Percentiles rank a stretch among this genome's conserved stretches.
phyloP scores from a whole-genome alignment of 768 basidiomycete genomes.

The Pisolithus marmoratus region DNA sequence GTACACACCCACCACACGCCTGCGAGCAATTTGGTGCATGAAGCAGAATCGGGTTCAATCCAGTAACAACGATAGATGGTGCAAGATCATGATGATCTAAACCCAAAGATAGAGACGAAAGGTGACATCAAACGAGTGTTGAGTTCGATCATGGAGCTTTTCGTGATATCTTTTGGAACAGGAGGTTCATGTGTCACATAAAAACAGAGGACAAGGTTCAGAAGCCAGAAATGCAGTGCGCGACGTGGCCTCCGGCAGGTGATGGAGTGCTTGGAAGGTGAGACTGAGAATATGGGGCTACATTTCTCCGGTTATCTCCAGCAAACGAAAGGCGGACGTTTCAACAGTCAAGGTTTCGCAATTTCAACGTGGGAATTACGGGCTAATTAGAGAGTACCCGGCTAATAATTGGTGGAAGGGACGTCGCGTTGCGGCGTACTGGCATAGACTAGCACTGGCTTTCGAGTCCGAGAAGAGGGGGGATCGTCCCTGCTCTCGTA shows the following conservation, averaged over 20 bases:
- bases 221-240: constrained; percentile 6
- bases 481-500: constrained; percentile 34
- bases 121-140: constrained; percentile 14
- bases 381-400: constrained; percentile 7
- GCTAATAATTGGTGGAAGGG: constrained; percentile 6
- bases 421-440: constrained; percentile 22
- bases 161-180: constrained; percentile 25
- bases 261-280: constrained; percentile 6
- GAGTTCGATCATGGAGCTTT: constrained; percentile 29
- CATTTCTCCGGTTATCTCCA: not conserved
- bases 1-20: constrained; percentile 21
- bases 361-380: constrained; percentile 3
- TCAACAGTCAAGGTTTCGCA: constrained; percentile 15
- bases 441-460: constrained; percentile 30
- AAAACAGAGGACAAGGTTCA: constrained; percentile 21
- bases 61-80: constrained; percentile 21
- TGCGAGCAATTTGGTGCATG: constrained; percentile 28
- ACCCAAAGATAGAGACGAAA: constrained; percentile 19
- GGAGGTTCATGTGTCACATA: constrained; percentile 22
- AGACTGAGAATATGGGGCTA: constrained; percentile 13
- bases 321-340: not conserved
- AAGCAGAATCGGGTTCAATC: constrained; percentile 13
- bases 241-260: constrained; percentile 6
- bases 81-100: constrained; percentile 13
- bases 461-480: constrained; percentile 29